A percentile compares a stretch with the other conserved stretches of the same genome.
These are phyloP conservation scores for Senna siamea DNA, from an alignment of 306 rosid species.

Conservation along the genomic window DNA sequence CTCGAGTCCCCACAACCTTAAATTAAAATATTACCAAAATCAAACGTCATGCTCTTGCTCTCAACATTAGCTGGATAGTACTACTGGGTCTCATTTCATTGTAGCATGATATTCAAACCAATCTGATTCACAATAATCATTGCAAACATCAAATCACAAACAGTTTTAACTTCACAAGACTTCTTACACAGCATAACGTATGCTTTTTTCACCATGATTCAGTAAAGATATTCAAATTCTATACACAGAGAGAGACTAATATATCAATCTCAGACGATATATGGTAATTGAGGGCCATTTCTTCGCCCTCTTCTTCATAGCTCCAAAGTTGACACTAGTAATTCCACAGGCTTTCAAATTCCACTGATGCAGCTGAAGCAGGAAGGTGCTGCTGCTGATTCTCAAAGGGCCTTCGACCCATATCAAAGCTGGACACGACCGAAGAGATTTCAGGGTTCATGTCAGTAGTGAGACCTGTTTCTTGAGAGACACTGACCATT, in stretches of 20 bases:
- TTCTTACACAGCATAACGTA: constrained; percentile 48
- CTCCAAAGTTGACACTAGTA: constrained; percentile 42
- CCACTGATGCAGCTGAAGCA: constrained; percentile 46
- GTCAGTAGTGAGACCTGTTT: constrained; percentile 57
- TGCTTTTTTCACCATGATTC: constrained; percentile 40
- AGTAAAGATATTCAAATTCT: constrained; percentile 39
- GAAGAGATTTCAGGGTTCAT: constrained; percentile 73
- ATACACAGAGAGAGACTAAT: constrained; percentile 34
- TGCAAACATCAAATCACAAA: constrained; percentile 32
- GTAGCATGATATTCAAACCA: constrained; percentile 41
- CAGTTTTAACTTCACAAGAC: constrained; percentile 40
- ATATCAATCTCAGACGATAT: constrained; percentile 34
- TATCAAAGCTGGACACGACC: constrained; percentile 56
- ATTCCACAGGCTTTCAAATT: constrained; percentile 62
- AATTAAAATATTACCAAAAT: constrained; percentile 35
- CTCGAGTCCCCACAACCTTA: constrained; percentile 38
- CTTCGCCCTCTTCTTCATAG: neutral
- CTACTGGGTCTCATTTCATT: constrained; percentile 52
- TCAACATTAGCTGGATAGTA: constrained; percentile 40
- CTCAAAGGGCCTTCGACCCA: constrained; percentile 52
- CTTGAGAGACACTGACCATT: constrained; percentile 60
- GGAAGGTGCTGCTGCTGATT: constrained; percentile 53
- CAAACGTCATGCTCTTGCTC: constrained; percentile 32
- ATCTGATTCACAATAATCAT: constrained; percentile 41
- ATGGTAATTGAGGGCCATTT: constrained; percentile 15